Conservation (phyloP, 2,329 filamentous ascomycete species). For the Talaromyces funiculosus region DNA sequence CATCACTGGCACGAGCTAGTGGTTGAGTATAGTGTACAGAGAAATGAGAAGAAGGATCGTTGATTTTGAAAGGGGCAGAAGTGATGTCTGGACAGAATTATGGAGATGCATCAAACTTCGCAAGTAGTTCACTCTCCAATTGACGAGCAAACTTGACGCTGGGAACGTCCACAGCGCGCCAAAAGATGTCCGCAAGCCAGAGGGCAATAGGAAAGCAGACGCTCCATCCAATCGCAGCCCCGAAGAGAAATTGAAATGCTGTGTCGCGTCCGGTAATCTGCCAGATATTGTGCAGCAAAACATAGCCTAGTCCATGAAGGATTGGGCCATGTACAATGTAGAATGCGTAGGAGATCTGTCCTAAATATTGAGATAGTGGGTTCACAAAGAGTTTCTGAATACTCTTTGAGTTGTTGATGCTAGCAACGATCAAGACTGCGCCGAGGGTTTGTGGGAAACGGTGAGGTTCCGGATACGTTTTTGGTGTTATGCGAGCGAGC, state of each 20-base stretch:
- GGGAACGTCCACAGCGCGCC: slow-evolving; percentile 51
- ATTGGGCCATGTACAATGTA: slow-evolving; percentile 45
- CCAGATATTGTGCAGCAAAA: slow-evolving; percentile 40
- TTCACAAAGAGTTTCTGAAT: slow-evolving; percentile 40
- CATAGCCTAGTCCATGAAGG: slow-evolving; percentile 40
- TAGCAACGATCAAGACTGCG: slow-evolving; percentile 38
- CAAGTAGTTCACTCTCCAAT: slow-evolving; percentile 37
- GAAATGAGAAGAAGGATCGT: background rate
- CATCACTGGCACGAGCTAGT: background rate
- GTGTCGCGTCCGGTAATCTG: slow-evolving; percentile 34
- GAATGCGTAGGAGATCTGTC: slow-evolving; percentile 44
- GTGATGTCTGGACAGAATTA: too few relatives aligned
- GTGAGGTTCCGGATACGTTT: slow-evolving; percentile 38
- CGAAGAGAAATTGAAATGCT: slow-evolving; percentile 34
- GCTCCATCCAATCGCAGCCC: slow-evolving; percentile 36
- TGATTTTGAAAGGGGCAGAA: background rate
- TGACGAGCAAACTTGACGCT: slow-evolving; percentile 48
- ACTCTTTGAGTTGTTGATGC: slow-evolving; percentile 36
- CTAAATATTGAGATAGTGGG: slow-evolving; percentile 41
- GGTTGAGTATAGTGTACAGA: background rate
- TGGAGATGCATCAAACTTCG: slow-evolving; percentile 13
- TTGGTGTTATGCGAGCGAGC: slow-evolving; percentile 35
- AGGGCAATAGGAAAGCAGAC: slow-evolving; percentile 41
- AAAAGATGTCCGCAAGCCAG: slow-evolving; percentile 56
- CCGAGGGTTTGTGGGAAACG: slow-evolving; percentile 42